Conservation (phyloP, 495 filamentous ascomycete species). For the Podospora tetraspora region DNA sequence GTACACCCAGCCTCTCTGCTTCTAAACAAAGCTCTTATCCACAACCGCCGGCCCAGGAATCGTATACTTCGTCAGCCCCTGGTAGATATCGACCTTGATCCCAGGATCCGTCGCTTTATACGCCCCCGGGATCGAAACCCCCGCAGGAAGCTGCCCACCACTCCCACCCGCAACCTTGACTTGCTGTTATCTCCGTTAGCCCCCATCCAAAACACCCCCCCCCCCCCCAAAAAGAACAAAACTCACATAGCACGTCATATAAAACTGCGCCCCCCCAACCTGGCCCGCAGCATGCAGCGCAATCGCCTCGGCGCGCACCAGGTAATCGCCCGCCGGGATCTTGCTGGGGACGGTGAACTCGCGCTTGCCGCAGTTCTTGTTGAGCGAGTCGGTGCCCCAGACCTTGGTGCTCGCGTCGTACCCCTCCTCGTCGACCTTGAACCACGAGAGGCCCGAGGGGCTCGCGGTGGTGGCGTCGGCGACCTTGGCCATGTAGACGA, state of each 20-base stretch:
- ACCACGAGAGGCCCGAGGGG: slow-evolving; percentile 33
- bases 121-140: slow-evolving; percentile 45
- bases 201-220: not conserved
- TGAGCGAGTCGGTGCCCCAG: slow-evolving; percentile 25
- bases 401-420: slow-evolving; percentile 26
- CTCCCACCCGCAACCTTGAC: slow-evolving; percentile 44
- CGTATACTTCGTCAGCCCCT: slow-evolving; percentile 31
- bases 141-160: slow-evolving; percentile 32
- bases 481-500: slow-evolving; percentile 47
- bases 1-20: not conserved
- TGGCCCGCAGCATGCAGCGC: slow-evolving; percentile 40
- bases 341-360: slow-evolving; percentile 39
- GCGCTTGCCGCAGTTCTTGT: slow-evolving; percentile 37
- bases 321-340: slow-evolving; percentile 42
- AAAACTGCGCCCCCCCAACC: slow-evolving; percentile 45
- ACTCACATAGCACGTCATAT: slow-evolving; percentile 35
- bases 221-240: not conserved
- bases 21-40: slow-evolving; percentile 23
- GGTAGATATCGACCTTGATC: slow-evolving; percentile 40
- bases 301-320: slow-evolving; percentile 47
- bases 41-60: slow-evolving; percentile 32
- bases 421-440: slow-evolving; percentile 40
- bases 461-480: slow-evolving; percentile 37
- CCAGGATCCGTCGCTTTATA: slow-evolving; percentile 46
- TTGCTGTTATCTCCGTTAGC: slow-evolving; percentile 21